Base-by-base conservation (phyloP, 768 basidiomycete species). In the Boletus vermiculosoides region DNA sequence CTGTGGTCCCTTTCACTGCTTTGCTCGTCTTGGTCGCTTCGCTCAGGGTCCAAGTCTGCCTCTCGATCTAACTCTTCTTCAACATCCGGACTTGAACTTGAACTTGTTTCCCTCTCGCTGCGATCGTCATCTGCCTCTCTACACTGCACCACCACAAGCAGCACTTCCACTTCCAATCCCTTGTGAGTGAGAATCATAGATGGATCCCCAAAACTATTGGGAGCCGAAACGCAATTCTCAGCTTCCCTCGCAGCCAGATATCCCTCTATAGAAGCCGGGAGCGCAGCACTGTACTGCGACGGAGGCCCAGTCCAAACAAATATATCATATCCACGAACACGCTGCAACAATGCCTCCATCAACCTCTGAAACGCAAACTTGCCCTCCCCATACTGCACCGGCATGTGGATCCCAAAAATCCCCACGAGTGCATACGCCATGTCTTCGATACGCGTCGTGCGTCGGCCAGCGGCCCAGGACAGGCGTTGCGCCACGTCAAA, bases 391-490 rank as follows among this genome's bases (percentile, higher is more conserved):
- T 67, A 70, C 13, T 54, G 55, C 20, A 67, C 55, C 2, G 66
- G 66, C 42, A 69, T 53, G 30, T 52, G 20, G 50, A 67, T 56
- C 12, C 45, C 55, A 39, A 67, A 65, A 15, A 69, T 51, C 2
- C 63, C 66, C 50, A 68, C 52, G 20, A 67, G 55, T n/a, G 62
- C 62, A n/a, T 68, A 65, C 22, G 66, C 61, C 50, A 34, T 54
- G n/a, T 70, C 68, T 52, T 65, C 66, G 36, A 54, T 52, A 36
- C 59, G 55, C 18, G 69, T 69, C 44, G 69, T 65, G 15, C 56
- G 63, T 25, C 69, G 53, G 8, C 48, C 48, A 2, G 63, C 58
- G 10, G 66, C 68, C 68, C 69, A 59, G 5, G 57, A 53, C 15
- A 52, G 36, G 12, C 57, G 57, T 40, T 60, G 51, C 0, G 33